These are phyloP conservation scores for Acmispon strigosus DNA, from an alignment of 306 rosid genomes.

Conservation along the genomic window DNA sequence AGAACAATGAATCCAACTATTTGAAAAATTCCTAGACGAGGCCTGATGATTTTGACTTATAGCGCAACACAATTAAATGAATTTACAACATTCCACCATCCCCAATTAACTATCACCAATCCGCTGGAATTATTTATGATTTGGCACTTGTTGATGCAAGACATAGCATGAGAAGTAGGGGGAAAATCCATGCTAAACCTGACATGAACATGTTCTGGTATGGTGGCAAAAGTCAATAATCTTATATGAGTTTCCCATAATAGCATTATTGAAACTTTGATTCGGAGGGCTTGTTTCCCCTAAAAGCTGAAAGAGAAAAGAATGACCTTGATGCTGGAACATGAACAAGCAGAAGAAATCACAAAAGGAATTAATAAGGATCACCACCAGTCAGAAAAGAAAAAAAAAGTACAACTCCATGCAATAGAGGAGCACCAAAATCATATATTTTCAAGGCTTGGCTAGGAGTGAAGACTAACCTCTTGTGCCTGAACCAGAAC, in stretches of 20 bases:
- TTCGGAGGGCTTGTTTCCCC: slow-evolving; percentile 66
- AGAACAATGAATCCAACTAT: slow-evolving; percentile 14
- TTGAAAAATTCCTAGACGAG: neutral
- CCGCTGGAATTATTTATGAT: neutral
- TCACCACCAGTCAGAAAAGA: neutral
- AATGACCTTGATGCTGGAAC: slow-evolving; percentile 86
- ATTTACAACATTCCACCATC: slow-evolving; percentile 29
- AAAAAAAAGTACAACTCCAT: slow-evolving; percentile 1
- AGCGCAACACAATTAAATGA: slow-evolving; percentile 22
- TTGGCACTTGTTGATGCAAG: slow-evolving; percentile 19
- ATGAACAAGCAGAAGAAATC: slow-evolving; percentile 21
- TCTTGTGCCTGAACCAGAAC: slow-evolving; percentile 50
- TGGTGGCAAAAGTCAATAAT: slow-evolving; percentile 2
- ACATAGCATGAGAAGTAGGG: slow-evolving; percentile 4
- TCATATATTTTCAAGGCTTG: neutral
- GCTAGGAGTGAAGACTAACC: slow-evolving; percentile 43
- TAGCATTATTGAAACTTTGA: slow-evolving; percentile 34
- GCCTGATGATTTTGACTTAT: slow-evolving; percentile 11
- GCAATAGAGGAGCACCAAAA: neutral
- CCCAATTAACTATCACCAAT: slow-evolving; percentile 16
- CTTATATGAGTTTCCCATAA: neutral
- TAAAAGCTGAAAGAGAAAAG: slow-evolving; percentile 97
- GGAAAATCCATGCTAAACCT: slow-evolving; percentile 12
- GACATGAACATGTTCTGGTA: slow-evolving; percentile 13
- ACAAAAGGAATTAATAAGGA: slow-evolving; percentile 6